Conservation (phyloP, 495 filamentous ascomycete species). For the Penicillium tannophilum region DNA sequence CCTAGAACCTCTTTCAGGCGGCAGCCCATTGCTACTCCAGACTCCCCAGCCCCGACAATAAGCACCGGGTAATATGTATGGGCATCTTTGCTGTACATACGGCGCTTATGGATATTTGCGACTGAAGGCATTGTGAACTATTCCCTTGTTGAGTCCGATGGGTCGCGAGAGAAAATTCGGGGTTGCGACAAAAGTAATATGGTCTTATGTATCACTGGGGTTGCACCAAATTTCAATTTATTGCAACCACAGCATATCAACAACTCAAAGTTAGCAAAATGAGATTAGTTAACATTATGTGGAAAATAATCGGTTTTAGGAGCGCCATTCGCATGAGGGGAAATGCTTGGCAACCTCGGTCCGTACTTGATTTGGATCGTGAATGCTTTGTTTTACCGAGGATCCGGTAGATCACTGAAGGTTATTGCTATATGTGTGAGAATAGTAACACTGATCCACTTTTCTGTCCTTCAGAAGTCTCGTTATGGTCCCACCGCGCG, state of each 20-base stretch:
- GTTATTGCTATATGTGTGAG: no score
- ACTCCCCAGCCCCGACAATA: constrained; percentile 64
- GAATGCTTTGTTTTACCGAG: not conserved
- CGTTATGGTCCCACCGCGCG: no score
- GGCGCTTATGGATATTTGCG: constrained; percentile 45
- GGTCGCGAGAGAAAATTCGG: no score
- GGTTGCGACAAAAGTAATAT: not conserved
- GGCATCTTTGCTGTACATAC: constrained; percentile 50
- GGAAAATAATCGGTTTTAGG: not conserved
- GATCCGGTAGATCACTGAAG: not conserved
- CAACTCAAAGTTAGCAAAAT: no score
- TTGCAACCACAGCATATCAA: not conserved
- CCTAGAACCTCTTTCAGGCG: constrained; percentile 59
- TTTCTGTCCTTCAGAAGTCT: no score
- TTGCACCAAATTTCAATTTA: not conserved
- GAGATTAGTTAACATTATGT: not conserved
- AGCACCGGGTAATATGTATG: constrained; percentile 58
- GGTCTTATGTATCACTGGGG: no score
- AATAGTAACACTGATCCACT: no score
- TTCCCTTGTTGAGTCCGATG: not conserved
- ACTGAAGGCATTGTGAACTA: constrained; percentile 29
- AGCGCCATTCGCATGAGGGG: not conserved
- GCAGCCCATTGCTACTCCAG: constrained; percentile 67
- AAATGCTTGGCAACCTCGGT: not conserved
- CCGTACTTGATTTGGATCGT: not conserved